Base-by-base conservation (phyloP, 345 rosid genomes). In the Trapa incisa region DNA sequence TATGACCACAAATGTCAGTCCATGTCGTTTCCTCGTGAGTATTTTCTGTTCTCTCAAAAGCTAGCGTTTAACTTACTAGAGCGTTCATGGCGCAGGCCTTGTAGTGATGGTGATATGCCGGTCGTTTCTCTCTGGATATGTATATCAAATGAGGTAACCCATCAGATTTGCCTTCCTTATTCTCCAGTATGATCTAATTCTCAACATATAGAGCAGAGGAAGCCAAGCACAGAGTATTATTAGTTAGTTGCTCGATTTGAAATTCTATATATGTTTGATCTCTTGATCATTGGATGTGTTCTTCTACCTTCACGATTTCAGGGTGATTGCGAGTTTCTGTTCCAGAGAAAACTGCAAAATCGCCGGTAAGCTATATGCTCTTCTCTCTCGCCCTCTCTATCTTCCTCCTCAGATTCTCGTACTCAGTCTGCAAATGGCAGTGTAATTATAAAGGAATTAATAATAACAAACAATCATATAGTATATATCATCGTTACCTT, bases 71-170 rank as follows among this genome's bases (percentile, higher is more conserved):
- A 62, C 82, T 76, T 77, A 86, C 96, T 33, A 86, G 74, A 3
- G 81, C 86, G 64, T 91, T 91, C 96, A 88, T 88, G 63, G 93
- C 93, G 37, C 96, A 93, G 0, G 93, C 91, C 78, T 86, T 91
- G 79, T 79, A 84, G 63, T 83, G 80, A 72, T 88, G 96, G 3
- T 75, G 52, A 52, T 75, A 74, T 48, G 78, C 73, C 35, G 83
- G 80, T 32, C 75, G 76, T 72, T 88, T 88, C 77, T 91, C 96
- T 75, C 97, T 77, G 0, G 96, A 80, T 39, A 91, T 62, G 67
- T 86, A 88, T 4, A 88, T 72, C 60, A 91, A 47, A 74, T 77
- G 85, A 1, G 97, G 91, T 41, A 88, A 53, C 3, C 63, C 83
- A 35, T 80, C 79, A 1, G 67, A 33, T 47, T 47, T 76, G 38